These are phyloP conservation scores for Pyricularia grisea DNA, from an alignment of 2,329 filamentous ascomycete genomes.

Conservation along the genomic window DNA sequence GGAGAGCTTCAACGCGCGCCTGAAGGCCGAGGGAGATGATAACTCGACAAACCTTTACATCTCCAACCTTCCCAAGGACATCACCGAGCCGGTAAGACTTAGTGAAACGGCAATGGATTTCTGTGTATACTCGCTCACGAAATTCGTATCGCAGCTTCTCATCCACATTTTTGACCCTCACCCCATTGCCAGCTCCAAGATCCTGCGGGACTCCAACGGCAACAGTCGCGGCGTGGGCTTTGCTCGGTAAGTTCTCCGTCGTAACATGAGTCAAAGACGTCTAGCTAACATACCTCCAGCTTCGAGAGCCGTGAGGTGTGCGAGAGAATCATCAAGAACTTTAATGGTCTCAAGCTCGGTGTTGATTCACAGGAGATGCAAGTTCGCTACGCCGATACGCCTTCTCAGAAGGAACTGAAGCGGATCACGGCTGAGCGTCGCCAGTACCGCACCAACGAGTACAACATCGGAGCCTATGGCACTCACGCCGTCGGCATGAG, in stretches of 20 bases:
- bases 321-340: slow-evolving; percentile 78
- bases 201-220: slow-evolving; percentile 83
- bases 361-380: slow-evolving; percentile 78
- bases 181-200: slow-evolving; percentile 86
- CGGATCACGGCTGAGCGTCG: slow-evolving; percentile 90
- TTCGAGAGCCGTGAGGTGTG: slow-evolving; percentile 87
- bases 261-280: background rate
- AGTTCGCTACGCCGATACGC: slow-evolving; percentile 94
- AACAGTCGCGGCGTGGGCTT: slow-evolving; percentile 96
- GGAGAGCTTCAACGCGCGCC: slow-evolving; percentile 97
- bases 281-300: slow-evolving; percentile 31
- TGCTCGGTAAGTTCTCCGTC: slow-evolving; percentile 60
- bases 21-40: slow-evolving; percentile 91
- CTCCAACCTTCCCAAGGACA: slow-evolving; percentile 85
- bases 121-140: slow-evolving; percentile 6
- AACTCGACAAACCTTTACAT: slow-evolving; percentile 93
- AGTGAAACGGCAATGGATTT: slow-evolving; percentile 2
- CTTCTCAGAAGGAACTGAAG: slow-evolving; percentile 94
- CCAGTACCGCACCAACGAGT: slow-evolving; percentile 93
- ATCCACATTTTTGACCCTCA: slow-evolving; percentile 71
- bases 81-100: slow-evolving; percentile 73
- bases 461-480: slow-evolving; percentile 66
- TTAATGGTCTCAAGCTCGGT: slow-evolving; percentile 69
- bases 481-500: slow-evolving; percentile 50
- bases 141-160: slow-evolving; percentile 46